Evolutionary conservation across 768 basidiomycete genomes (phyloP).

Genomic region (Strobilomyces echinocephalus): DNA sequence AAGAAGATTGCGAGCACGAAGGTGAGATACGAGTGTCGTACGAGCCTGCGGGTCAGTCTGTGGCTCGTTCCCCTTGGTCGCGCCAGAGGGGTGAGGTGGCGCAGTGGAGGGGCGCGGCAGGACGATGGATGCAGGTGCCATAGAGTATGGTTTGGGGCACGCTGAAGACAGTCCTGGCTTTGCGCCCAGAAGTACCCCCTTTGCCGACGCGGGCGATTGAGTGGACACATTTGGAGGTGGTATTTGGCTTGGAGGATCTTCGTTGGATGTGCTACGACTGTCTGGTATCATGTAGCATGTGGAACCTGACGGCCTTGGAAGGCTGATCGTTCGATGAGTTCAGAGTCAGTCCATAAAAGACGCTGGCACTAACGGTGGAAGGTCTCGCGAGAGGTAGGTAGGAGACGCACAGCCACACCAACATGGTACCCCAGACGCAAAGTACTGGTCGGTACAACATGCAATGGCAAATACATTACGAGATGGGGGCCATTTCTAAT

Average conservation of each 20-base stretch:
- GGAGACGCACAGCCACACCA: not conserved
- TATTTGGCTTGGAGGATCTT: conserved; percentile 10
- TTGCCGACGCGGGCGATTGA: conserved; percentile 11
- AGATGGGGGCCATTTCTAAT: conserved; percentile 9
- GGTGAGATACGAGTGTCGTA: conserved; percentile 24
- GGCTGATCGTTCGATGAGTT: not conserved
- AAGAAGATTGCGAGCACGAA: conserved; percentile 29
- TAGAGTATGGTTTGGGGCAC: conserved; percentile 6
- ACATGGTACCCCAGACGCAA: not conserved
- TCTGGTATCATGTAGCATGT: conserved; percentile 31
- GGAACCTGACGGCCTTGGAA: conserved; percentile 3
- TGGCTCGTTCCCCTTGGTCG: conserved; percentile 8
- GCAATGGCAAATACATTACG: conserved; percentile 14
- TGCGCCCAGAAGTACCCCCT: conserved; percentile 3
- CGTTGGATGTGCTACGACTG: conserved; percentile 7
- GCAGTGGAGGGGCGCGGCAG: conserved; percentile 27
- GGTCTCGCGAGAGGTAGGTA: not conserved
- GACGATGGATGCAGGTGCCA: conserved; percentile 10
- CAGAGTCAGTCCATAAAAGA: not conserved
- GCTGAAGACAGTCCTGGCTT: conserved; percentile 2
- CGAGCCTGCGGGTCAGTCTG: conserved; percentile 12
- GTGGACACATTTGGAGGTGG: conserved; percentile 16
- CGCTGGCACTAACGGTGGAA: conserved; percentile 1
- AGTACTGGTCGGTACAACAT: conserved; percentile 7
- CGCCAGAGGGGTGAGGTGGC: conserved; percentile 20